Base-by-base conservation (phyloP, 2,329 filamentous ascomycete species). In the Diaporthe sp. region DNA sequence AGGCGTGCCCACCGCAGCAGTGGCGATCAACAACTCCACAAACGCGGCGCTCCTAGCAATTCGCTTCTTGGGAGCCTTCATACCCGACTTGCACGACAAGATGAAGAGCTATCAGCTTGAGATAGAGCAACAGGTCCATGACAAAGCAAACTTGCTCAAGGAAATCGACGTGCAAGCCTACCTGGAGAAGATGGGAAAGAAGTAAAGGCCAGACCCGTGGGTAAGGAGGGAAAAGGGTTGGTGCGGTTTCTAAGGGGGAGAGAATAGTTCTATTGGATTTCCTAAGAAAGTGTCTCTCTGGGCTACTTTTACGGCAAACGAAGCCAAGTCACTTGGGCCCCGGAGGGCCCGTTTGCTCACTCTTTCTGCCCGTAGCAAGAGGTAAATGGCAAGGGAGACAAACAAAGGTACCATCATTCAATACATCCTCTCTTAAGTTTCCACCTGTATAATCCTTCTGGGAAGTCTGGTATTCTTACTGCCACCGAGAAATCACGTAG, bases 21-120 rank as follows among this genome's bases (percentile, higher is more conserved):
- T 96, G 4, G 94, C 91, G 15, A 95, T 95, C 83, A 94, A 95
- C 84, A 95, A 95, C 85, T 93, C 92, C 34, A 93, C 93, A 73
- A 96, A 95, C 80, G 94, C 94, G 0, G 94, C 91, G 0, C 86
- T 95, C 25, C 85, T 95, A n/a, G 93, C 94, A 0, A 89, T 93
- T 28, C 87, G 93, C 25, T 93, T 95, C 47, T 82, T 95, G 4
- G 92, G 92, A 4, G 83, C 89, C 4, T 87, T 85, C 51, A 89
- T 93, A 75, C 84, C 85, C 20, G 86, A 85, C n/a, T 86, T 94
- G n/a, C 84, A 87, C 68, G 84, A 88, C 75, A 87, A 88, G 79
- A 87, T 94, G 86, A 88, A 87, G 77, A 84, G 87, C 25, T 95
- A 94, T 81, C 90, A 92, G 82, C 84, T 87, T 70, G 87, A 89